Evolutionary conservation across 345 rosid genomes (phyloP).

Genomic region (Aquilaria malaccensis): DNA sequence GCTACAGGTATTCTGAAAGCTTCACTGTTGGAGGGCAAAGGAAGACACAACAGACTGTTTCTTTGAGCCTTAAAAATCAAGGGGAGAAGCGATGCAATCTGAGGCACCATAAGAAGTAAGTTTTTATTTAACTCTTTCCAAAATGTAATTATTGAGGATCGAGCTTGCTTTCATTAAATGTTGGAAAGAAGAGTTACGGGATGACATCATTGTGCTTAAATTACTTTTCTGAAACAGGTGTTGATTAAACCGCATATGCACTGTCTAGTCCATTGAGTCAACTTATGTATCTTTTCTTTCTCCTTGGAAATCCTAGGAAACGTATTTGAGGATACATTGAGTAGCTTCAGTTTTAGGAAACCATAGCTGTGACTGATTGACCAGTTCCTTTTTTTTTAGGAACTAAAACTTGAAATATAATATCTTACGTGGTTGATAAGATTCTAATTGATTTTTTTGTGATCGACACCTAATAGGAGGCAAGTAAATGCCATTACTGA

Average conservation of each 20-base stretch:
- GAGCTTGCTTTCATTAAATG: background rate
- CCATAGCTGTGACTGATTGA: no score
- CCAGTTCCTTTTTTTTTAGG: no score
- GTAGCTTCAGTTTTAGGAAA: background rate
- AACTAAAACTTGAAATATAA: no score
- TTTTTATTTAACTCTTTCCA: constrained; percentile 9
- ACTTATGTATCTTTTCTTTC: background rate
- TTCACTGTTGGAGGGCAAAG: constrained; percentile 48
- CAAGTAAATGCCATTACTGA: no score
- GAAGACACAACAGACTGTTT: constrained; percentile 49
- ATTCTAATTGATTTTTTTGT: no score
- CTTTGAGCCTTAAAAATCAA: constrained; percentile 34
- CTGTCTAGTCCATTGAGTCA: background rate
- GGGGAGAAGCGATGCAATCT: constrained; percentile 75
- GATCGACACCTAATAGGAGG: no score
- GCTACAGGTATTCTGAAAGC: constrained; percentile 62
- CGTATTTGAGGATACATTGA: background rate
- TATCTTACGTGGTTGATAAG: no score
- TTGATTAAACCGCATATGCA: background rate
- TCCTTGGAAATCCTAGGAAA: background rate
- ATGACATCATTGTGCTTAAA: no score
- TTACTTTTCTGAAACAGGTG: background rate
- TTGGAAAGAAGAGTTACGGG: background rate
- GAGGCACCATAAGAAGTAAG: constrained; percentile 68
- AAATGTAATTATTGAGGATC: background rate